Evolutionary conservation across 2,329 filamentous ascomycete species (phyloP), one percentile per base, ranked within the genome.

Genomic region (Trichoderma breve): DNA sequence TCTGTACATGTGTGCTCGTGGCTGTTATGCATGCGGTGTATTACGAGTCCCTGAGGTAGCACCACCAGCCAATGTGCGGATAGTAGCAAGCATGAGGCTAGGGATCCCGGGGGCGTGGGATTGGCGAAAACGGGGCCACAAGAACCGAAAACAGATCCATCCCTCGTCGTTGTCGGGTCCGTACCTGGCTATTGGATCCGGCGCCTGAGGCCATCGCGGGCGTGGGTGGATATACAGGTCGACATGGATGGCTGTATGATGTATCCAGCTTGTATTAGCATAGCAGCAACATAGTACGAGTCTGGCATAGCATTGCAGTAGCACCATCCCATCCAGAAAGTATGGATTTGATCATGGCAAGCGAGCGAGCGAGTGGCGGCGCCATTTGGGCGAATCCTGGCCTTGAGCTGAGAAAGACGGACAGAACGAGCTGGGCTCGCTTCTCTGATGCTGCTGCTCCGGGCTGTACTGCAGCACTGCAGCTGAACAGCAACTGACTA

Each of bases 21-120:
- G 66, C 66, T 53, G 66, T 69, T 55, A 70, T 70, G 68, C 51
- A 64, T 70, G 68, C 60, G 65, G 68, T 26, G 53, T 60, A 43
- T 57, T 60, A 60, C 55, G n/a, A 60, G 28, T 30, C 55, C 28
- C 55, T 60, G 55, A 32, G 55, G 68, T 39, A 30, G 58, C 43
- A 60, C 28, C 24, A 21, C 58, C 30, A 34, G 43, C n/a, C 39
- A 39, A 55, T 36, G 68, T 39, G 68, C 58, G 60, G 47, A 58
- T 71, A 53, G 58, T 51, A 47, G 69, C 69, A 51, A 58, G 61
- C 61, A 65, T 71, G 51, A 64, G 61, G 61, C 60, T 65, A 65
- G 69, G 69, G 69, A 63, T 65, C 51, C 69, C 69, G 69, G 69
- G 60, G 69, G 69, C 51, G 47, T 71, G 69, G 69, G 69, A 71